Conservation (phyloP, 805 yeast species). For the Citeromyces matritensis region DNA sequence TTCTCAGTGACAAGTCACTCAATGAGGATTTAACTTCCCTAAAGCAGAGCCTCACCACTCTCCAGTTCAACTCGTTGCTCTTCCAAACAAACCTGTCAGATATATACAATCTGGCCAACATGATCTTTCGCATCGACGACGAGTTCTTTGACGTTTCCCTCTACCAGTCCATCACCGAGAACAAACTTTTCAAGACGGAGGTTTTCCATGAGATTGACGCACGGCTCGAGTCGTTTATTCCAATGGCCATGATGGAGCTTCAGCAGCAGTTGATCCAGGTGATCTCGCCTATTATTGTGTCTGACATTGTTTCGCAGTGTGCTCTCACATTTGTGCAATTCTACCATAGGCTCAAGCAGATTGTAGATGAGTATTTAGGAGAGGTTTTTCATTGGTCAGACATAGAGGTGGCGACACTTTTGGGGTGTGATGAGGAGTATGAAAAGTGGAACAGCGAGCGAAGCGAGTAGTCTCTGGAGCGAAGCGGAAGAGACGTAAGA, state of each 20-base stretch:
- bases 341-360: constrained; percentile 20
- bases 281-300: constrained; percentile 48
- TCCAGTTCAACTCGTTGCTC: constrained; percentile 32
- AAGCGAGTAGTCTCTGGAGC: too few species aligned
- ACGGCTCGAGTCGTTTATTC: constrained; percentile 34
- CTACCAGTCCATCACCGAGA: constrained; percentile 52
- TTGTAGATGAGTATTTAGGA: constrained; percentile 17
- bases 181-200: constrained; percentile 33
- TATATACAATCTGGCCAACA: constrained; percentile 47
- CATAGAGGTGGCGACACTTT: constrained; percentile 45
- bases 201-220: constrained; percentile 25
- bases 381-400: constrained; percentile 36
- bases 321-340: constrained; percentile 32
- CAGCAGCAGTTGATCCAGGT: constrained; percentile 43
- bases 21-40: constrained; percentile 9
- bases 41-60: constrained; percentile 17
- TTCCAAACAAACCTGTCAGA: constrained; percentile 39
- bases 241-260: constrained; percentile 43
- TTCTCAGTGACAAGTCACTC: constrained; percentile 15
- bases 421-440: constrained; percentile 45
- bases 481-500: too few species aligned
- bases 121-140: constrained; percentile 53
- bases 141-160: constrained; percentile 43
- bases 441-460: constrained; percentile 6
- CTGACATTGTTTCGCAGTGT: constrained; percentile 35